Evolutionary conservation across 2,329 filamentous ascomycete species (phyloP), one percentile per base, ranked within the genome.

Genomic region (Aspergillus fructus): DNA sequence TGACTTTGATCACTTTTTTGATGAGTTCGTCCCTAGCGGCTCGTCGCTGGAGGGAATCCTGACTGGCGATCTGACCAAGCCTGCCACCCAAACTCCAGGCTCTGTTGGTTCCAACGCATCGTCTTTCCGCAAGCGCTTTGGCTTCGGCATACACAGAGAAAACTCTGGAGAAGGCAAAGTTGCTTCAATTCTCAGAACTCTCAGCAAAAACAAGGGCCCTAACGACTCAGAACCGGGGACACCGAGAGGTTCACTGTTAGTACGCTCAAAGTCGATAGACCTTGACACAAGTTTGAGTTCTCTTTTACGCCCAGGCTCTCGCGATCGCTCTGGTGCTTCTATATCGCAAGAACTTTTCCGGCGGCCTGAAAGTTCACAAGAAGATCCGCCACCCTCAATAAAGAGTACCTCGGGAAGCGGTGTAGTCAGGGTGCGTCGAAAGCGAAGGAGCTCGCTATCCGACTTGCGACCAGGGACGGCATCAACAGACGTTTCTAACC

Each of bases 401-500:
- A 67, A 81, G 76, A 64, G 79, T 77, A 78, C 78, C 72, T 76
- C 79, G 69, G 62, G 66, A 62, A 68, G 74, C 78, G 63, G 71
- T 71, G 24, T 64, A 45, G 56, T 78, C 71, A 62, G 73, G 73
- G n/a, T 76, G 79, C 45, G 84, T 70, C 93, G 88, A 77, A 97
- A 96, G 78, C 84, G 93, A 55, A 87, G 93, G 70, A 97, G 93
- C 76, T 97, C 93, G 24, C 78, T 97, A 42, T 96, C 93, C 4
- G 93, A 97, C 72, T 81, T 97, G 48, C 89, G 86, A 64, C 82
- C 79, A 55, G 78, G 90, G 17, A 87, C 93, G 75, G 83, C 73
- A 30, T 71, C 81, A 41, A 81, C 85, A 55, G 80, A 87, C 8
- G 82, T 79, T 75, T 67, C 71, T 12, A 61, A 66, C 39, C 55